Percentiles rank a stretch among this genome's conserved stretches.
These are phyloP conservation scores for Lactifluus rugatus DNA, from an alignment of 768 basidiomycete species.

Conservation along the genomic window DNA sequence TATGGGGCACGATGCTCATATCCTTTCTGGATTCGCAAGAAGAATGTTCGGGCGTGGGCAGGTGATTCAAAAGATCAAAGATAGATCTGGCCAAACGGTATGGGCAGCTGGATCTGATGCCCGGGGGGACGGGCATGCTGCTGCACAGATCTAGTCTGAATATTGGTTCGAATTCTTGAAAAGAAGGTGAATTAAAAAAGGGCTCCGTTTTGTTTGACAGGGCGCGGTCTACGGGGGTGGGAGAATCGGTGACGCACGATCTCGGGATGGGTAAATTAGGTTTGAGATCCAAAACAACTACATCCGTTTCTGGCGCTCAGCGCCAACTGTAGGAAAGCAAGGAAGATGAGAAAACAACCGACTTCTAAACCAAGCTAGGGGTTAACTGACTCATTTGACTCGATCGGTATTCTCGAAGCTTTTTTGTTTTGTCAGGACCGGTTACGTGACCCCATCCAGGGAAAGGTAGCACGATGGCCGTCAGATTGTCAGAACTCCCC, in stretches of 20 bases:
- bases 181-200: not conserved
- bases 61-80: constrained; percentile 72
- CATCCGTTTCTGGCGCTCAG: constrained; percentile 59
- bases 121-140: constrained; percentile 82
- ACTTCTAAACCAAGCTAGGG: not conserved
- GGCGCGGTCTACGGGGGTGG: too few relatives aligned
- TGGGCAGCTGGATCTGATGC: constrained; percentile 95
- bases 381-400: constrained; percentile 25
- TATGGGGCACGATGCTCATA: constrained; percentile 82
- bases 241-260: too few relatives aligned
- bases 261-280: too few relatives aligned
- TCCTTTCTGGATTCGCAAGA: constrained; percentile 49
- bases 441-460: constrained; percentile 81
- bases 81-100: constrained; percentile 58
- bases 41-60: constrained; percentile 76
- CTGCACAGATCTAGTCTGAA: constrained; percentile 49
- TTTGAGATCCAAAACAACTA: constrained; percentile 28
- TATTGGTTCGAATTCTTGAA: too few relatives aligned
- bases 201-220: not conserved
- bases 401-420: constrained; percentile 71
- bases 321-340: constrained; percentile 38
- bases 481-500: constrained; percentile 85
- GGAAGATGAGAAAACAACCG: not conserved
- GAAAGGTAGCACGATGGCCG: constrained; percentile 83
- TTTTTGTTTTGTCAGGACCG: constrained; percentile 75